phyloP scores from a whole-genome alignment of 2,329 filamentous ascomycete genomes.

The Magnaporthiopsis rhizophila region DNA sequence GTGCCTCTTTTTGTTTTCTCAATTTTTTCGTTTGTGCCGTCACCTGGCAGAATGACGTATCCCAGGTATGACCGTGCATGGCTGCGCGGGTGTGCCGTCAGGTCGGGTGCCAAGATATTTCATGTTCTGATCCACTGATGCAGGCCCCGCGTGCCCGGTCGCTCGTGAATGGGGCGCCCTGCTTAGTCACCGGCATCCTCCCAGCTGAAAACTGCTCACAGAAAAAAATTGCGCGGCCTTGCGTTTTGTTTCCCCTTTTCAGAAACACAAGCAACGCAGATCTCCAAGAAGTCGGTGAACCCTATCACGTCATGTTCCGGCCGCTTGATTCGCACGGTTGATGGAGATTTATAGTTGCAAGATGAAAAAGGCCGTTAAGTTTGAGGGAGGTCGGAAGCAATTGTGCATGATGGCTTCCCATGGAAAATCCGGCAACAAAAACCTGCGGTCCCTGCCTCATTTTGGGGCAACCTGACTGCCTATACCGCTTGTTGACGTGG shows the following conservation, averaged over 20 bases:
- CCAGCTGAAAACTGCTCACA: not conserved
- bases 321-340: slow-evolving; percentile 1
- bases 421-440: slow-evolving; percentile 10
- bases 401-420: slow-evolving; percentile 16
- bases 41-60: not conserved
- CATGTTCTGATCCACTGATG: not conserved
- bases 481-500: not conserved
- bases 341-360: slow-evolving; percentile 13
- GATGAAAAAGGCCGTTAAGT: slow-evolving; percentile 17
- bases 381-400: slow-evolving; percentile 17
- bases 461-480: not conserved
- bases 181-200: not conserved
- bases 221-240: not conserved
- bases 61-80: not conserved
- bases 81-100: not conserved
- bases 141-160: no score
- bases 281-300: slow-evolving; percentile 5
- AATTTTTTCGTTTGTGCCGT: not conserved
- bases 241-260: not conserved
- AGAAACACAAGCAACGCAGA: slow-evolving; percentile 5
- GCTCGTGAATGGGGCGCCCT: not conserved
- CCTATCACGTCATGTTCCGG: not conserved
- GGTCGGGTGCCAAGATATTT: not conserved
- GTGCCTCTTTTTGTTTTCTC: no score
- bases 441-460: not conserved